Conservation (phyloP, 1,284 basidiomycete species). For the Rhodotorula sp. region DNA sequence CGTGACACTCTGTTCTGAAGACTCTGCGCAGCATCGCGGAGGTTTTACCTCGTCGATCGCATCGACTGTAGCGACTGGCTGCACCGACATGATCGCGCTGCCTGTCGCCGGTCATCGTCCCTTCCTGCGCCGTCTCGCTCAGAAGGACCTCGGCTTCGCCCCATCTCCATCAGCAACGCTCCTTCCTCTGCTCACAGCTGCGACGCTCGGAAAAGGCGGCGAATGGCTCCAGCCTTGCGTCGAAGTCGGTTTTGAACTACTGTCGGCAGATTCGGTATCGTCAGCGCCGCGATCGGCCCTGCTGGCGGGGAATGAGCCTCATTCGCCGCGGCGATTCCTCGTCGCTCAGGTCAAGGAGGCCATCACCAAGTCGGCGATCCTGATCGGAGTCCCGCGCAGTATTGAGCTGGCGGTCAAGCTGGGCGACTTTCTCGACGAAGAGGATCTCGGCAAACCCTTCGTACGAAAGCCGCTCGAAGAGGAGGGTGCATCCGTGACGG, state of each 20-base stretch:
- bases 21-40: no score
- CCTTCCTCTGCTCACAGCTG: constrained; percentile 20
- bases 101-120: neutral
- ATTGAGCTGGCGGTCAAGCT: constrained; percentile 30
- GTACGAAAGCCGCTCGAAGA: constrained; percentile 12
- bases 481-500: neutral
- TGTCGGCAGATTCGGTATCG: neutral
- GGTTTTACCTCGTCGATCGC: no score
- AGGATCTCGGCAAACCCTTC: constrained; percentile 7
- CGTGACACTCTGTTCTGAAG: no score
- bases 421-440: neutral
- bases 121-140: neutral
- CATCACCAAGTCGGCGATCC: constrained; percentile 17
- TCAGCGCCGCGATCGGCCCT: constrained; percentile 3
- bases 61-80: no score
- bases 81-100: neutral
- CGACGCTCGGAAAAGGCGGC: constrained; percentile 17
- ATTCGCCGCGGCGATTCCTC: constrained; percentile 20
- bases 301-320: neutral
- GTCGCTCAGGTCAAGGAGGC: constrained; percentile 29
- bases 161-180: constrained; percentile 3
- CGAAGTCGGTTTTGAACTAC: neutral
- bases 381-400: constrained; percentile 29
- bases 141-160: neutral
- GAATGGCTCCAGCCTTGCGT: constrained; percentile 19